Evolutionary conservation across 306 rosid genomes (phyloP).

Genomic region (Canavalia gladiata): DNA sequence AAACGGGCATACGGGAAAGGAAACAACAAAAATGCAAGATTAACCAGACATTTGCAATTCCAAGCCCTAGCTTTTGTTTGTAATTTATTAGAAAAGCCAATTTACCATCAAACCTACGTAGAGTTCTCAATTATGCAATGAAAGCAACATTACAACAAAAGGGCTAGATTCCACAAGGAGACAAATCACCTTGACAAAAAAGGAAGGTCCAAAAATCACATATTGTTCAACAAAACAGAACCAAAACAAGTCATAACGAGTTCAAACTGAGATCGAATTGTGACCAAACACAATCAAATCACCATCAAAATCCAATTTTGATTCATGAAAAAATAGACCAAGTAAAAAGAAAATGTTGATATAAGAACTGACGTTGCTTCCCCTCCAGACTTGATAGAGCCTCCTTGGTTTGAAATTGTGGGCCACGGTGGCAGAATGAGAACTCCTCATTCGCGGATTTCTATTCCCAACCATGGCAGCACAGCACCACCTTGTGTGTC

Average conservation of each 20-base stretch:
- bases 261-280: slow-evolving; percentile 38
- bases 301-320: slow-evolving; percentile 26
- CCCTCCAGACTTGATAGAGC: slow-evolving; percentile 92
- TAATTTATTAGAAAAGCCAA: slow-evolving; percentile 37
- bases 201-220: not conserved
- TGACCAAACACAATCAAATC: slow-evolving; percentile 36
- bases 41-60: slow-evolving; percentile 28
- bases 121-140: not conserved
- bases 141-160: slow-evolving; percentile 6
- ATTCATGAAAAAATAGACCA: slow-evolving; percentile 22
- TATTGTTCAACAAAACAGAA: slow-evolving; percentile 24
- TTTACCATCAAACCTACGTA: not conserved
- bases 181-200: slow-evolving; percentile 26
- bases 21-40: slow-evolving; percentile 26
- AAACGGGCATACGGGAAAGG: not conserved
- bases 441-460: slow-evolving; percentile 51
- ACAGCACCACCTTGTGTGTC: slow-evolving; percentile 27
- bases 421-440: slow-evolving; percentile 50
- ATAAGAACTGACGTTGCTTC: slow-evolving; percentile 81
- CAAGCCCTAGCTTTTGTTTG: not conserved
- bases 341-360: not conserved
- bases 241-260: slow-evolving; percentile 23
- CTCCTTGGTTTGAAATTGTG: slow-evolving; percentile 59
- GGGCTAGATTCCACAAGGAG: not conserved
- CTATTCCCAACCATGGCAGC: slow-evolving; percentile 52